Conservation (phyloP, 2,329 filamentous ascomycete genomes). For the Cadophora luteo-olivacea region DNA sequence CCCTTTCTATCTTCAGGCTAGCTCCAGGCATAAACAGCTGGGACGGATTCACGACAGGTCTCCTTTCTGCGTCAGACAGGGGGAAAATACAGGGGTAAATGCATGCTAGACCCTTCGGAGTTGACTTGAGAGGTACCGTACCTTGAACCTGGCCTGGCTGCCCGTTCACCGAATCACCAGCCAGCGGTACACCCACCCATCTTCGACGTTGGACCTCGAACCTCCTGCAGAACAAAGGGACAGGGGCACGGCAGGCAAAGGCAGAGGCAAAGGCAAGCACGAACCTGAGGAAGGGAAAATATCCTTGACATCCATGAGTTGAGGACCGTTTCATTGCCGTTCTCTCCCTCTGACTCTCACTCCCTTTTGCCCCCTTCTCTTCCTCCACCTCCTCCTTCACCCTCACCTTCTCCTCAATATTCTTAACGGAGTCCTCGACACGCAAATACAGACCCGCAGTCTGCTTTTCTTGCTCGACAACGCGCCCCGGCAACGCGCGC, state of each 20-base stretch:
- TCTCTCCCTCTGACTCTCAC: not conserved
- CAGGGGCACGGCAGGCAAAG: not conserved
- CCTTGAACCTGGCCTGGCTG: not conserved
- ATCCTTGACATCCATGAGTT: not conserved
- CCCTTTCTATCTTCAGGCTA: not conserved
- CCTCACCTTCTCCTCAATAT: not conserved
- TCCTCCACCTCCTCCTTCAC: not conserved
- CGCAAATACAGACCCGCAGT: not conserved
- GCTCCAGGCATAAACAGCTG: not conserved
- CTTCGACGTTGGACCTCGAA: not conserved
- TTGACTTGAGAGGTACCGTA: not conserved
- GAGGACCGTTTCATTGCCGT: not conserved
- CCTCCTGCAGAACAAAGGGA: not conserved
- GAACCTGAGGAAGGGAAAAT: not conserved
- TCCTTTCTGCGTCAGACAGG: slow-evolving; percentile 1
- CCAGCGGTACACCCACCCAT: not conserved
- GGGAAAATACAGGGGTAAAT: not conserved
- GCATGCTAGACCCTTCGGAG: not conserved
- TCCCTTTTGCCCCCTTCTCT: too few relatives aligned
- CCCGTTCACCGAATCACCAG: too few relatives aligned
- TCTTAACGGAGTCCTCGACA: not conserved
- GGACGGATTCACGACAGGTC: not conserved
- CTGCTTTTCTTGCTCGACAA: not conserved
- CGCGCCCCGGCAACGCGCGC: slow-evolving; percentile 19
- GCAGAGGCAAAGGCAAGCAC: too few relatives aligned